Base-by-base conservation (phyloP, 306 rosid genomes). In the Alnus rubra region DNA sequence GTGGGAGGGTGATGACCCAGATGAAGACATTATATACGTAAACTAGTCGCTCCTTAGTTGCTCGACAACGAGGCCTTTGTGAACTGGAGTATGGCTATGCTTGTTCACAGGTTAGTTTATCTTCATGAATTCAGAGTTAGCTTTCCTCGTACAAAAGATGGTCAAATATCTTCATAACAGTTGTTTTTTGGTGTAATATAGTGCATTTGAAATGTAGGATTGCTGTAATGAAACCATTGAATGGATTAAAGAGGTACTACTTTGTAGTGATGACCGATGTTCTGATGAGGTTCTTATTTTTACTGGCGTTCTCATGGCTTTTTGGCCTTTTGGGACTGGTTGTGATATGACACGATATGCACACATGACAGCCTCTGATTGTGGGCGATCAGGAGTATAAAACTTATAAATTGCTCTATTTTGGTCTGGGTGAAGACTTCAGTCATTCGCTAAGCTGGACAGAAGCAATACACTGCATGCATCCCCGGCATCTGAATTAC, bases 11-110 rank as follows among this genome's bases (percentile, higher is more conserved):
- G 96, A 90, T 77, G 92, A 93, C 62, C 92, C 90, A 53, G 93
- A 88, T 7, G 89, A 88, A 83, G 96, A 90, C 77, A 87, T 95
- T 42, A 95, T 89, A 75, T 95, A 90, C 69, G 87, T 95, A 80
- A 88, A 85, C 51, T 94, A 91, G 88, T 68, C 78, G 50, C 70
- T 76, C 73, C 81, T 52, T n/a, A 18, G 53, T 54, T 77, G 80
- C 63, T 75, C 79, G 42, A 67, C 78, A 53, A 49, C 33, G 59
- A 9, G 68, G 63, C 76, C 59, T 69, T 49, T 71, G 86, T 70
- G n/a, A 19, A 42, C 56, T 52, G 63, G 28, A 74, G 30, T 76
- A 60, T 48, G 74, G 71, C 74, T 71, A 78, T 69, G 74, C 71
- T 23, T 74, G 77, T 82, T 68, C 37, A 53, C 83, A 79, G 90